A percentile compares a stretch with the other conserved stretches of the same genome.
Evolutionary conservation across 495 filamentous ascomycete genomes (phyloP).

Genomic region (Cercophora sp.): DNA sequence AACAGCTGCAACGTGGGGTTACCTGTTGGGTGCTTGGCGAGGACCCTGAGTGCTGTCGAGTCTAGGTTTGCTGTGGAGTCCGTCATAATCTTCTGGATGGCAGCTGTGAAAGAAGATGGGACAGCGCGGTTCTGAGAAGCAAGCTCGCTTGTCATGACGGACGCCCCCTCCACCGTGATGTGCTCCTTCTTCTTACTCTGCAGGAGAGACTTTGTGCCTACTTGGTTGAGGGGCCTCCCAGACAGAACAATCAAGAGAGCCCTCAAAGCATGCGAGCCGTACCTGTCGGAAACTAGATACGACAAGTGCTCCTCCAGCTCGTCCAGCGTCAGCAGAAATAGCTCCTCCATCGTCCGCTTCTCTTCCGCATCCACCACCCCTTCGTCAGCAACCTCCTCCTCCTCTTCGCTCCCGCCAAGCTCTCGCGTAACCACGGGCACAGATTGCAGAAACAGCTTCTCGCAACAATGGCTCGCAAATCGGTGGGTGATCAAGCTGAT

Average conservation of each 20-base stretch:
- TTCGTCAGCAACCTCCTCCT: slow-evolving; percentile 32
- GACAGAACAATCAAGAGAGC: slow-evolving; percentile 82
- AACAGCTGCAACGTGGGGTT: slow-evolving; percentile 87
- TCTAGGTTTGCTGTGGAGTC: slow-evolving; percentile 68
- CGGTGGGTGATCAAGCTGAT: slow-evolving; percentile 85
- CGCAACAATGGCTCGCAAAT: slow-evolving; percentile 95
- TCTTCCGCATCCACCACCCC: slow-evolving; percentile 32
- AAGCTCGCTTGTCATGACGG: slow-evolving; percentile 24
- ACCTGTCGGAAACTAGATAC: slow-evolving; percentile 80
- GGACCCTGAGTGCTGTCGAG: slow-evolving; percentile 66
- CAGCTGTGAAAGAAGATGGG: slow-evolving; percentile 69
- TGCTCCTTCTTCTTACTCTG: slow-evolving; percentile 89
- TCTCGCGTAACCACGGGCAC: slow-evolving; percentile 74
- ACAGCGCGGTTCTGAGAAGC: slow-evolving; percentile 52
- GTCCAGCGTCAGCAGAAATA: slow-evolving; percentile 75
- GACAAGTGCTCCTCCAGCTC: slow-evolving; percentile 80
- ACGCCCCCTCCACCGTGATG: slow-evolving; percentile 50
- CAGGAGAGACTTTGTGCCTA: slow-evolving; percentile 62
- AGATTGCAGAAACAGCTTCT: slow-evolving; percentile 80
- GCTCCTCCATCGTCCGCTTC: slow-evolving; percentile 67
- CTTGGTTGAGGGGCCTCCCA: slow-evolving; percentile 66
- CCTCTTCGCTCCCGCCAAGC: slow-evolving; percentile 42
- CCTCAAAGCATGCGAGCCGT: slow-evolving; percentile 86
- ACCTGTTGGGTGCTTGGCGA: slow-evolving; percentile 82
- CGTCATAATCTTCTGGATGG: slow-evolving; percentile 71